Conservation (phyloP, 2,329 filamentous ascomycete genomes). For the Tympanopsis confertula region DNA sequence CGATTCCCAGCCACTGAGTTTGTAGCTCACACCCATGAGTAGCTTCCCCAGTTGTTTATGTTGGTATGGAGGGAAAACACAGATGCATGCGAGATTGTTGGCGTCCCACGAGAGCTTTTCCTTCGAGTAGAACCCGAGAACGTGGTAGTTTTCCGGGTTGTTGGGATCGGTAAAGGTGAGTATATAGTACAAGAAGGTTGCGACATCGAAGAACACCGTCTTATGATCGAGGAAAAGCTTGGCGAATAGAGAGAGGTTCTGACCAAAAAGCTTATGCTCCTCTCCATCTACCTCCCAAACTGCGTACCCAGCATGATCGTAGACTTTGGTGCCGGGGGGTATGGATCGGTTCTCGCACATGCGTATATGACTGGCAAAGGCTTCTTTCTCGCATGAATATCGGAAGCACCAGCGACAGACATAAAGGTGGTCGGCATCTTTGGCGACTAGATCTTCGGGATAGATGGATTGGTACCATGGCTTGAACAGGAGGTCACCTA, state of each 20-base stretch:
- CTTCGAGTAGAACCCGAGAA: slow-evolving; percentile 57
- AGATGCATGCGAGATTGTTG: slow-evolving; percentile 58
- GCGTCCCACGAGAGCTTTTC: slow-evolving; percentile 61
- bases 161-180: slow-evolving; percentile 37
- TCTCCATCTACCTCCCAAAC: slow-evolving; percentile 56
- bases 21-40: slow-evolving; percentile 54
- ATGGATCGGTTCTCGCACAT: slow-evolving; percentile 19
- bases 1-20: slow-evolving; percentile 44
- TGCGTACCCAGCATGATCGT: slow-evolving; percentile 41
- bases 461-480: slow-evolving; percentile 60
- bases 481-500: slow-evolving; percentile 49
- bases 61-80: slow-evolving; percentile 57
- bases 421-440: slow-evolving; percentile 33
- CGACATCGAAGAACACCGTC: slow-evolving; percentile 59
- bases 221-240: slow-evolving; percentile 60
- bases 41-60: slow-evolving; percentile 50
- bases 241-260: slow-evolving; percentile 55
- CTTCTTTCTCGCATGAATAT: slow-evolving; percentile 33
- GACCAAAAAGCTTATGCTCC: slow-evolving; percentile 49
- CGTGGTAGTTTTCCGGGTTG: slow-evolving; percentile 18
- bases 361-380: slow-evolving; percentile 21
- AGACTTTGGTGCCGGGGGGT: slow-evolving; percentile 42
- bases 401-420: slow-evolving; percentile 57
- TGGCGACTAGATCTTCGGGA: slow-evolving; percentile 39
- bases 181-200: slow-evolving; percentile 56